A percentile compares a stretch with the other conserved stretches of the same genome.
phyloP scores from a whole-genome alignment of 73 alveolate genomes.

The Symbiodinium pilosum region DNA sequence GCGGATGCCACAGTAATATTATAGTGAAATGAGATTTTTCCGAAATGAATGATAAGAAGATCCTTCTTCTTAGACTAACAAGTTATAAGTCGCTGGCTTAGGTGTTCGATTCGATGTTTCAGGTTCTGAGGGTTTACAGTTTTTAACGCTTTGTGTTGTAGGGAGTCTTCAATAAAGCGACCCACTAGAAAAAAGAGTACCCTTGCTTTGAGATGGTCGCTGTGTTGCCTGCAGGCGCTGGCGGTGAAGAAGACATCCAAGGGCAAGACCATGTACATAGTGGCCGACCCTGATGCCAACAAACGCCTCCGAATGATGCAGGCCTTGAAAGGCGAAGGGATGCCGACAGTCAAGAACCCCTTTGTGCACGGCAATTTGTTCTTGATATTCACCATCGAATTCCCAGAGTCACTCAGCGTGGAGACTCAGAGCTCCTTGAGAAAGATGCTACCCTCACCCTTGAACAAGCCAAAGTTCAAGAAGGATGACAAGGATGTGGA shows the following conservation, averaged over 20 bases:
- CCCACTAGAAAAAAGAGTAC: no score
- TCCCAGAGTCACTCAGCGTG: not conserved
- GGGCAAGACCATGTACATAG: not conserved
- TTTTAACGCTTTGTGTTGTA: no score
- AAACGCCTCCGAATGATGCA: conserved; percentile 93
- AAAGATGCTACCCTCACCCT: conserved; percentile 26
- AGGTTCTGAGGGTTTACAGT: no score
- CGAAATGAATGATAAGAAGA: no score
- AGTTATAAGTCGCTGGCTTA: no score
- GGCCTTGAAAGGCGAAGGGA: conserved; percentile 95
- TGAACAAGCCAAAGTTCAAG: not conserved
- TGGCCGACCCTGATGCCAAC: not conserved
- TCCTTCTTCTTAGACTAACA: no score
- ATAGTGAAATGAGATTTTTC: no score
- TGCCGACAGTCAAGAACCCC: conserved; percentile 96
- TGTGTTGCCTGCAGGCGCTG: no score
- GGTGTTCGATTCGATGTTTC: no score
- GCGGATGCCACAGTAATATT: no score
- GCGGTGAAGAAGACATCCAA: not conserved
- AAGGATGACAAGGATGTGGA: not conserved
- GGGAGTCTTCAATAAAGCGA: no score
- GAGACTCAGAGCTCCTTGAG: not conserved
- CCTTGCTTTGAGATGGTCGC: no score
- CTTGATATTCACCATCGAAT: conserved; percentile 95
- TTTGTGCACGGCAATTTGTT: conserved; percentile 95